Evolutionary conservation across 225 moss, liverwort and hornwort species (phyloP), one percentile per base, ranked within the genome.

Genomic region (Pseudoscleropodium purum): DNA sequence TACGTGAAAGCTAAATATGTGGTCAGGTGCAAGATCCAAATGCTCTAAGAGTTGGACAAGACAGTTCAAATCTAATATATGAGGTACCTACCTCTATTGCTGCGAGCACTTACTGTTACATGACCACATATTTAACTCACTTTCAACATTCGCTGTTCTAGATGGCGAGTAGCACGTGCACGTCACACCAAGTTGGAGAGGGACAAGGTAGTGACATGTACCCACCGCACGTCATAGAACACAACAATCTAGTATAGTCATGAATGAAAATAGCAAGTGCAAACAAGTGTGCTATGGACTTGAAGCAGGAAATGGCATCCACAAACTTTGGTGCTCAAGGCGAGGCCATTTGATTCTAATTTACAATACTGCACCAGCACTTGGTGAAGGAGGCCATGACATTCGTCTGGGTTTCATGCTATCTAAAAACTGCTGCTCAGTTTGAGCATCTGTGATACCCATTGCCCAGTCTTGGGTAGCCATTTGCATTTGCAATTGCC

Each of bases 331-430:
- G 78, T 59, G 49, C 78, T 49, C 49, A 63, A 83, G 63, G 52
- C 70, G 65, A 62, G 73, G 34, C 15, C 54, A 62, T 33, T 29
- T 56, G 41, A 30, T 74, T 83, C 34, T 30, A 79, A 31, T 87
- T 93, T 88, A 93, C 90, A 93, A 86, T 24, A 94, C 91, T 52
- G 91, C 89, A 66, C 91, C 92, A 85, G 90, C 90, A 75, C 91
- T 95, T 60, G 95, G 96, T 82, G 96, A 97, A 70, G 92, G 94
- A 85, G 98, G 96, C 96, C 96, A 96, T 51, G 97, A 95, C 96
- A 98, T 94, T 47, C 96, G 93, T 90, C 98, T 95, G 47, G 93
- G 94, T 90, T 97, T 95, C 91, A 93, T 85, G 87, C 93, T 91
- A 73, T 97, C 97, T 85, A 95, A 47, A 33, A 94, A 92, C 63